These are phyloP conservation scores for Leishmania mexicana DNA, from an alignment of 208 protist species.

Conservation along the genomic window DNA sequence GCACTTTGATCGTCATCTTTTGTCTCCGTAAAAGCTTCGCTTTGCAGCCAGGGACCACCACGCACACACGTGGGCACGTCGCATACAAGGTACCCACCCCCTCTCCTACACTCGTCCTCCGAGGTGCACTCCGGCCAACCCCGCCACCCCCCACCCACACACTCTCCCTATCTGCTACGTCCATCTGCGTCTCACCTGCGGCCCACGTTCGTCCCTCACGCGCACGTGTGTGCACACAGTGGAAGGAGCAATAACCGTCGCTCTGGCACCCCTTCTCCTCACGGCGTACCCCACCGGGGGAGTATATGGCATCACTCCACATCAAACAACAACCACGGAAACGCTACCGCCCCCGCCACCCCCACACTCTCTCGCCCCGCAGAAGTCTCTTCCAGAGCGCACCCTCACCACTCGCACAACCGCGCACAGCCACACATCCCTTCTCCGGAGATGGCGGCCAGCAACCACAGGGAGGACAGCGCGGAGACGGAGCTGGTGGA, in stretches of 20 bases:
- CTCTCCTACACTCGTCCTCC: neutral
- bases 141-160: neutral
- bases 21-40: too few species aligned
- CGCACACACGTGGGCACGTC: neutral
- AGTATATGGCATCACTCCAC: neutral
- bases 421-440: neutral
- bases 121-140: neutral
- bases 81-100: neutral
- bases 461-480: neutral
- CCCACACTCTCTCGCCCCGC: neutral
- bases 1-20: too few species aligned
- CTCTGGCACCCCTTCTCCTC: neutral
- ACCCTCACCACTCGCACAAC: neutral
- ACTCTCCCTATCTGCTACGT: neutral
- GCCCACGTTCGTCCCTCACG: neutral
- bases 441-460: neutral
- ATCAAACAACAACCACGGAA: neutral
- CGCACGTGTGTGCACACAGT: neutral
- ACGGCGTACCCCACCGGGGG: neutral
- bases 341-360: too few species aligned
- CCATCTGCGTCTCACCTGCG: neutral
- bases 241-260: too few species aligned
- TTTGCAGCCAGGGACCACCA: neutral
- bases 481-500: conserved; percentile 11
- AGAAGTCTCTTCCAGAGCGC: neutral